Evolutionary conservation across 805 yeast genomes (phyloP).

Genomic region (Metschnikowia dekortorum): DNA sequence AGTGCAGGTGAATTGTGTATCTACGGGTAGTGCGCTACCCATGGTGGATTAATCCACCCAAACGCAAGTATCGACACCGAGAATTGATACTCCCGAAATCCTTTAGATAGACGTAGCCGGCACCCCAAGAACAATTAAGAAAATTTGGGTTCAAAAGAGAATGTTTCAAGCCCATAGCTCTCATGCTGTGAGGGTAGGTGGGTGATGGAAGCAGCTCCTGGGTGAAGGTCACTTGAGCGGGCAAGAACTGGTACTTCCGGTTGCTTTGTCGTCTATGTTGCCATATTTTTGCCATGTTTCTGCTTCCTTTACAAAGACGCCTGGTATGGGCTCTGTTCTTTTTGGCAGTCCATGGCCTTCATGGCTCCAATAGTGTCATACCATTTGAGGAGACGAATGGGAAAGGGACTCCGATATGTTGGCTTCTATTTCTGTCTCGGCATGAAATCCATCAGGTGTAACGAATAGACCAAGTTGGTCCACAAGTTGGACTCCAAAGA

Average conservation of each 20-base stretch:
- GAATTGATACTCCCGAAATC: too few species aligned
- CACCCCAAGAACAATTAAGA: neutral
- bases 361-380: too few species aligned
- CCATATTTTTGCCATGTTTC: neutral
- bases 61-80: too few species aligned
- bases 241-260: neutral
- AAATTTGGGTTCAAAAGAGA: neutral
- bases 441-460: neutral
- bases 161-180: neutral
- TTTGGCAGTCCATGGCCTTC: neutral
- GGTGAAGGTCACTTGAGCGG: neutral
- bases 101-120: too few species aligned
- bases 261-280: neutral
- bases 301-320: neutral
- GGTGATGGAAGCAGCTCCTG: neutral
- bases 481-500: neutral
- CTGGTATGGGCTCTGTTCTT: neutral
- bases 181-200: conserved; percentile 2
- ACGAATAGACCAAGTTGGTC: neutral
- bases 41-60: too few species aligned
- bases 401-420: neutral
- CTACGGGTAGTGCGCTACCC: too few species aligned
- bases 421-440: neutral
- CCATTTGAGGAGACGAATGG: too few species aligned
- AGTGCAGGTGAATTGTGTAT: too few species aligned